Evolutionary conservation across 140 eudicot species (phyloP).

Genomic region (Erigeron philadelphicus): DNA sequence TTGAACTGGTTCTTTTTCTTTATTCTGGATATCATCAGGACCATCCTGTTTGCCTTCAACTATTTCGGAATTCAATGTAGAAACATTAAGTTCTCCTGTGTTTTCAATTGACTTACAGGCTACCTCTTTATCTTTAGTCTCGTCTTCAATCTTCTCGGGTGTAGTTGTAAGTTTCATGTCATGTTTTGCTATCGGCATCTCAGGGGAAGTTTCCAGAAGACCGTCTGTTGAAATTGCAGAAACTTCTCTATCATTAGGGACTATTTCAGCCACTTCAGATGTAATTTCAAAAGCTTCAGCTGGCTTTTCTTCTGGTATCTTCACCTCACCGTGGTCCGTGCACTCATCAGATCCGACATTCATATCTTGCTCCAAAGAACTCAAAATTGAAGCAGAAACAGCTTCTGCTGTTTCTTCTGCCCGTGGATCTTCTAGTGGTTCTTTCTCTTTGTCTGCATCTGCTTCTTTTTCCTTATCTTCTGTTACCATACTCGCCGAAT

Average conservation of each 20-base stretch:
- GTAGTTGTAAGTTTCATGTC: constrained; percentile 20
- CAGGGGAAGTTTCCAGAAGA: constrained; percentile 17
- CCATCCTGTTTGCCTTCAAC: constrained; percentile 16
- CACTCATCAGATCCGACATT: constrained; percentile 13
- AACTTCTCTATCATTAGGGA: constrained; percentile 13
- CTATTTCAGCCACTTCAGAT: constrained; percentile 25
- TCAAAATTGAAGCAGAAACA: constrained; percentile 4
- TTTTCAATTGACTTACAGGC: constrained; percentile 6
- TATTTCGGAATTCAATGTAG: constrained; percentile 16
- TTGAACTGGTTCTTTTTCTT: constrained; percentile 13
- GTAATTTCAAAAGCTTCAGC: constrained; percentile 11
- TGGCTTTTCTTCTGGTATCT: constrained; percentile 15
- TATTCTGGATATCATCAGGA: constrained; percentile 2
- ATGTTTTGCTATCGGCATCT: constrained; percentile 13
- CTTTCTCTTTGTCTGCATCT: constrained; percentile 12
- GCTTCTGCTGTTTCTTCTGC: constrained; percentile 16
- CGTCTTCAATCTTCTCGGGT: constrained; percentile 15
- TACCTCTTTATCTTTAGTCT: constrained; percentile 17
- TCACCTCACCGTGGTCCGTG: constrained; percentile 3
- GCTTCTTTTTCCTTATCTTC: constrained; percentile 6
- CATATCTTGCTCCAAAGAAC: constrained; percentile 15
- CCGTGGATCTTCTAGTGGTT: constrained; percentile 9
- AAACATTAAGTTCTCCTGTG: constrained; percentile 16
- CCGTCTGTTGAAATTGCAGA: constrained; percentile 10
- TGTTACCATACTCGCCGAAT: constrained; percentile 17